phyloP scores from a whole-genome alignment of 768 basidiomycete species.

The Antrodiella citrinella region DNA sequence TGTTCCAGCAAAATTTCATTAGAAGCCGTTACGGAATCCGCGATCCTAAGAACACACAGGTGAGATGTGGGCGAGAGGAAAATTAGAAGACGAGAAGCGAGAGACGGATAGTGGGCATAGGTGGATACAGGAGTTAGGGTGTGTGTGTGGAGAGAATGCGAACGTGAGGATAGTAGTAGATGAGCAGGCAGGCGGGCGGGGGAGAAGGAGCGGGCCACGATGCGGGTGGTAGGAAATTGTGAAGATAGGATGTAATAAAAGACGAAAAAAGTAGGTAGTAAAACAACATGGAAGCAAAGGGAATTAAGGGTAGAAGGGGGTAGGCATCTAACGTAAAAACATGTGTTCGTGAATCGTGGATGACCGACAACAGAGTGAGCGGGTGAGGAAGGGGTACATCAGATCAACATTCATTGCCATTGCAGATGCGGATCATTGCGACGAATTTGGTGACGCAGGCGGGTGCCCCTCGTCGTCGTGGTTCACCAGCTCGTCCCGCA shows the following conservation, averaged over 20 bases:
- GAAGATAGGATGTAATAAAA: not conserved
- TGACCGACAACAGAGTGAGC: too few species aligned
- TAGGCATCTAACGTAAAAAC: not conserved
- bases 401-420: too few species aligned
- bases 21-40: not conserved
- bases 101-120: not conserved
- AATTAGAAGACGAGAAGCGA: not conserved
- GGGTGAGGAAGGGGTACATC: not conserved
- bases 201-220: not conserved
- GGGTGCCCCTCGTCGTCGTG: not conserved
- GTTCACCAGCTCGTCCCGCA: conserved; percentile 4
- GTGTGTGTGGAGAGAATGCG: not conserved
- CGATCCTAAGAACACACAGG: not conserved
- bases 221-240: not conserved
- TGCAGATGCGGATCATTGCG: too few species aligned
- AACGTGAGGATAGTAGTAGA: not conserved
- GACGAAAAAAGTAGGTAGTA: not conserved
- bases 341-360: not conserved
- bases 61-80: not conserved
- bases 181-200: not conserved
- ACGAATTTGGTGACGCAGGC: not conserved
- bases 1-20: not conserved
- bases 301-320: not conserved
- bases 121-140: not conserved
- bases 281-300: not conserved